These are phyloP conservation scores for Picochlorum sp. DNA, from an alignment of 139 green algal genomes.

Conservation along the genomic window DNA sequence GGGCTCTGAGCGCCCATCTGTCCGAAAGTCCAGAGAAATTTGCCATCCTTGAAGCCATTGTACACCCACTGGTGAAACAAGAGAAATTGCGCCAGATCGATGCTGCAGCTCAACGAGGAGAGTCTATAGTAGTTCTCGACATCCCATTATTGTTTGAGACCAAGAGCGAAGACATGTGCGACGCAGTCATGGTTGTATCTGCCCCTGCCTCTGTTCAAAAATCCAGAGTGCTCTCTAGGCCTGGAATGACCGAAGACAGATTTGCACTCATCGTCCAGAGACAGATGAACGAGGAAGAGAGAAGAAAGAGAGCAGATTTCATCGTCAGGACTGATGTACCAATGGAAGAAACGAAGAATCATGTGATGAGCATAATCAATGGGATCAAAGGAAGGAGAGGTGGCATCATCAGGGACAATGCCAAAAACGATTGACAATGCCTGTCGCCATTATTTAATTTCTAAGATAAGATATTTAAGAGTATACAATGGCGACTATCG, in stretches of 20 bases:
- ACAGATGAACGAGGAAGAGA: constrained; percentile 70
- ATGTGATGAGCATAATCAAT: constrained; percentile 39
- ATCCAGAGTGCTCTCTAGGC: constrained; percentile 57
- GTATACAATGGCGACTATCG: too few species aligned
- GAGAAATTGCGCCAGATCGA: constrained; percentile 35
- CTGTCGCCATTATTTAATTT: too few species aligned
- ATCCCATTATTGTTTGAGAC: constrained; percentile 84
- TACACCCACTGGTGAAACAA: constrained; percentile 70
- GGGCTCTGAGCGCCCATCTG: constrained; percentile 18
- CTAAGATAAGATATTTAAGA: too few species aligned
- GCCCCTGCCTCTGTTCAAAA: constrained; percentile 47
- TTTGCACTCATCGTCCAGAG: constrained; percentile 56
- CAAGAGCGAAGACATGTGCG: constrained; percentile 27
- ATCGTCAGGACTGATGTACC: constrained; percentile 60
- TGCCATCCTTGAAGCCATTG: constrained; percentile 55
- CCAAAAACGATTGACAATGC: neutral
- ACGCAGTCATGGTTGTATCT: constrained; percentile 66
- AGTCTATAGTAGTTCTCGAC: constrained; percentile 62
- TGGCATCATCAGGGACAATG: neutral
- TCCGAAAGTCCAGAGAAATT: constrained; percentile 35
- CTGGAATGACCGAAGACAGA: constrained; percentile 67
- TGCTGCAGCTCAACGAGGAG: constrained; percentile 5
- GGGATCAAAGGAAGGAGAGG: constrained; percentile 22
- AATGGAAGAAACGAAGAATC: constrained; percentile 41
- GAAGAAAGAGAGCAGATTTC: constrained; percentile 52